Conservation (phyloP, 495 filamentous ascomycete genomes). For the Zalerion maritima region DNA sequence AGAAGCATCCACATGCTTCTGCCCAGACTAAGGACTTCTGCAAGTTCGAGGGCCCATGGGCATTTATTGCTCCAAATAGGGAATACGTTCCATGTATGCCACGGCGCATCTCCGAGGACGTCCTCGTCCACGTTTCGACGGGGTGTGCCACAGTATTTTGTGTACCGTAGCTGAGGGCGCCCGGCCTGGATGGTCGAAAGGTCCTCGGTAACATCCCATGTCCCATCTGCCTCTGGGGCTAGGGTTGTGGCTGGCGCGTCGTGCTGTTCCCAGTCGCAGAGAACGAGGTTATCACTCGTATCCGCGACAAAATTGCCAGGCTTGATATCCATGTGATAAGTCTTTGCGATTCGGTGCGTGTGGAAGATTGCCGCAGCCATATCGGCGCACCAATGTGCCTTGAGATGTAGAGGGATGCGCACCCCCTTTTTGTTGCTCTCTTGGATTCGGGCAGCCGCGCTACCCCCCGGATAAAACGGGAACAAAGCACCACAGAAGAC, state of each 20-base stretch:
- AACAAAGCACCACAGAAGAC: no score
- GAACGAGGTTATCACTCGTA: constrained; percentile 1
- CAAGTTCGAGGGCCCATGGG: constrained; percentile 8
- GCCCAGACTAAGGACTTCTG: constrained; percentile 12
- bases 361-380: constrained; percentile 8
- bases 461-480: no score
- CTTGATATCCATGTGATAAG: constrained; percentile 7
- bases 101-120: background rate
- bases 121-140: constrained; percentile 2
- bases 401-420: constrained; percentile 1
- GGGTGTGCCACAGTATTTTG: constrained; percentile 8
- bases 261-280: constrained; percentile 11
- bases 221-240: constrained; percentile 12
- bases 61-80: constrained; percentile 3
- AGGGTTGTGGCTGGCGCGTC: constrained; percentile 7
- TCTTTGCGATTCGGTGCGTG: constrained; percentile 6
- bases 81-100: constrained; percentile 9
- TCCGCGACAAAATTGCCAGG: constrained; percentile 4
- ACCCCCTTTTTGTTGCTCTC: no score
- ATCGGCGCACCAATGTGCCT: constrained; percentile 10
- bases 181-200: no score
- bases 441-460: no score
- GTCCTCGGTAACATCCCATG: constrained; percentile 8
- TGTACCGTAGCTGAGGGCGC: constrained; percentile 6
- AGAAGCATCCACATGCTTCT: constrained; percentile 13